Percentiles rank a stretch among this genome's conserved stretches.
These are phyloP conservation scores for Daedaleopsis nitida DNA, from an alignment of 768 basidiomycete species.

Conservation along the genomic window DNA sequence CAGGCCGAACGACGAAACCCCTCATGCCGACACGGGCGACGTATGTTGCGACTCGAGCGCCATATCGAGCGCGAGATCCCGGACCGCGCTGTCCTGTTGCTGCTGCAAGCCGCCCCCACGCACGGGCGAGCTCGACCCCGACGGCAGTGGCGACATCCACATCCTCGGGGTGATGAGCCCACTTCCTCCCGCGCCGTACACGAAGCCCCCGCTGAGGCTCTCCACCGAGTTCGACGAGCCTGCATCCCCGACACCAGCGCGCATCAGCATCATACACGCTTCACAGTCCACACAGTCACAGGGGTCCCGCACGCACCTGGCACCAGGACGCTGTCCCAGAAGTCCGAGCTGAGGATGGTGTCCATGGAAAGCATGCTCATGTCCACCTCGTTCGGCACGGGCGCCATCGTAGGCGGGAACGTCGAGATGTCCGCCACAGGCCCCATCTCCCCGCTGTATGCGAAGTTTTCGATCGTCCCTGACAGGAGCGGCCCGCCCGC, in stretches of 20 bases:
- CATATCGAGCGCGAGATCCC: slow-evolving; percentile 4
- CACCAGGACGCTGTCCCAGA: slow-evolving; percentile 88
- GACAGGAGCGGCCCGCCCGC: slow-evolving; percentile 7
- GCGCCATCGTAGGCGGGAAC: slow-evolving; percentile 87
- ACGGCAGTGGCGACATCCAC: slow-evolving; percentile 59
- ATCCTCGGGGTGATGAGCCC: slow-evolving; percentile 79
- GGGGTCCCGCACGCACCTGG: slow-evolving; percentile 57
- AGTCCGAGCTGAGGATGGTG: slow-evolving; percentile 73
- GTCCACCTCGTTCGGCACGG: slow-evolving; percentile 43
- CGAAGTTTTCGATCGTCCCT: slow-evolving; percentile 54
- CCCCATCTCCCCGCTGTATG: slow-evolving; percentile 83
- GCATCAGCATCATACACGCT: background rate
- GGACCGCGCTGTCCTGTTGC: background rate
- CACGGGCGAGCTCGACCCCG: slow-evolving; percentile 51
- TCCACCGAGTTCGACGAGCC: slow-evolving; percentile 82
- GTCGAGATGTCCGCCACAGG: slow-evolving; percentile 79
- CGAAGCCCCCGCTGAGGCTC: slow-evolving; percentile 82
- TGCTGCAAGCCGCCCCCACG: slow-evolving; percentile 7
- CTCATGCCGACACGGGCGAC: slow-evolving; percentile 3
- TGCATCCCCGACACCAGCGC: slow-evolving; percentile 28
- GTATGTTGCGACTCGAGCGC: slow-evolving; percentile 5
- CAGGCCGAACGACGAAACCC: background rate
- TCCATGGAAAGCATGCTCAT: slow-evolving; percentile 72
- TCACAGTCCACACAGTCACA: background rate
- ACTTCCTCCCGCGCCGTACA: slow-evolving; percentile 82